These are phyloP conservation scores for Thermothelomyces thermophilus DNA, from an alignment of 2,329 filamentous ascomycete species.

Conservation along the genomic window DNA sequence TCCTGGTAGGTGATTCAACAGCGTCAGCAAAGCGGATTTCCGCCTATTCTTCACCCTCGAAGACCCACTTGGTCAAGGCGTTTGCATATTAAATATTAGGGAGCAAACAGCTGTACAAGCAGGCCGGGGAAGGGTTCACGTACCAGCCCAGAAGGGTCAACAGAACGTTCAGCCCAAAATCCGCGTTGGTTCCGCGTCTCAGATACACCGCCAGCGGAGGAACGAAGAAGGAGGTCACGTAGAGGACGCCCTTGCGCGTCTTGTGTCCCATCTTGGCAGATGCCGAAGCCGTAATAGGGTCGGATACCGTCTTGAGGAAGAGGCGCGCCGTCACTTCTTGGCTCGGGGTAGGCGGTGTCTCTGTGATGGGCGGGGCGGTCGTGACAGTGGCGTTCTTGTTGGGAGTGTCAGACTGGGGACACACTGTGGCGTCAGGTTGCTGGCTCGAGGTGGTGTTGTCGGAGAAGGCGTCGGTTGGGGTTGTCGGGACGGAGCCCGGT, in stretches of 20 bases:
- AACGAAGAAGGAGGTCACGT: conserved; percentile 2
- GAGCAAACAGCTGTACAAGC: not conserved
- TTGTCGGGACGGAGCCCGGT: not conserved
- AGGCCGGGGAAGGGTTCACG: not conserved
- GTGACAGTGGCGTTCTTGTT: not conserved
- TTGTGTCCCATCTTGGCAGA: not conserved
- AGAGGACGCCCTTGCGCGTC: conserved; percentile 7
- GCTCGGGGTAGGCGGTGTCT: not conserved
- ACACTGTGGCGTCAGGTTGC: not conserved
- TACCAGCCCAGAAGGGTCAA: conserved; percentile 12
- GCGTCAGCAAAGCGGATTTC: not conserved
- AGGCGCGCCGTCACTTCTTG: not conserved
- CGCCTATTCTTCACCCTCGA: too few species aligned
- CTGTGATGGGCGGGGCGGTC: not conserved
- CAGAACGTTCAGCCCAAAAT: not conserved
- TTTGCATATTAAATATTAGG: not conserved
- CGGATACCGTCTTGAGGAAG: not conserved
- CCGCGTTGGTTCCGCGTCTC: not conserved
- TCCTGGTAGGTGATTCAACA: not conserved
- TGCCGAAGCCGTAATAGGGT: not conserved
- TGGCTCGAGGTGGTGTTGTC: not conserved
- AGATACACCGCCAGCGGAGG: conserved; percentile 15
- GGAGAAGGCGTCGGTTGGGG: not conserved
- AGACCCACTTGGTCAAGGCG: too few species aligned
- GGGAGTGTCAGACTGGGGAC: not conserved